Conservation (phyloP, 176 grass and related monocot genomes). For the Puccinellia tenuiflora region DNA sequence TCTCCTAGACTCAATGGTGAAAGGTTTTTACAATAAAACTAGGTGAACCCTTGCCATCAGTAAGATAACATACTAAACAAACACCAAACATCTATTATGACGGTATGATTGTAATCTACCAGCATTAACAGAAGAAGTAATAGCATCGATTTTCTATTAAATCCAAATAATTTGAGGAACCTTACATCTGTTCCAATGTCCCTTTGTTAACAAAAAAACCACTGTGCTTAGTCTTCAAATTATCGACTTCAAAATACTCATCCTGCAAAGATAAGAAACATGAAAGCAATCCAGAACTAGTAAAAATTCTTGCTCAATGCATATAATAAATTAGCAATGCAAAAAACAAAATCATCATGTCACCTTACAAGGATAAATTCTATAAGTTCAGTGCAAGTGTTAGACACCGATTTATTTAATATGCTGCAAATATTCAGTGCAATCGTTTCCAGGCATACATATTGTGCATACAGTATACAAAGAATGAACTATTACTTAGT, state of each 20-base stretch:
- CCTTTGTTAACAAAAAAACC: slow-evolving; percentile 99
- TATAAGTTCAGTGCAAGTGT: not conserved
- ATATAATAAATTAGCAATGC: not conserved
- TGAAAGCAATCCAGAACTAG: slow-evolving; percentile 20
- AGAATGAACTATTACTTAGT: not conserved
- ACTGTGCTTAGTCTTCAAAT: slow-evolving; percentile 93
- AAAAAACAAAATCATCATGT: not conserved
- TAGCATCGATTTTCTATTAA: slow-evolving; percentile 12
- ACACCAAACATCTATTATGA: not conserved
- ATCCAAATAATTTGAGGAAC: slow-evolving; percentile 28
- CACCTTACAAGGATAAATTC: not conserved
- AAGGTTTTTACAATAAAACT: not conserved
- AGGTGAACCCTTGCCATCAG: not conserved
- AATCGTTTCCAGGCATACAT: slow-evolving; percentile 4
- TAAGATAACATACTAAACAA: slow-evolving; percentile 30
- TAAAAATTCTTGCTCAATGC: not conserved
- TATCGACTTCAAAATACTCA: slow-evolving; percentile 99
- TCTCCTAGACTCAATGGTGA: not conserved
- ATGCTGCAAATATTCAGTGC: not conserved
- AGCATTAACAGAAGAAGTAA: not conserved
- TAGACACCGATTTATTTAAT: not conserved
- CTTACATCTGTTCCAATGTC: slow-evolving; percentile 96
- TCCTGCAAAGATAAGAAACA: slow-evolving; percentile 62
- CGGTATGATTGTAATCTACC: not conserved
- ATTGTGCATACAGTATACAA: slow-evolving; percentile 4